A percentile compares a stretch with the other conserved stretches of the same genome.
These are phyloP conservation scores for Populus trichocarpa DNA, from an alignment of 441 rosid genomes.

Conservation along the genomic window DNA sequence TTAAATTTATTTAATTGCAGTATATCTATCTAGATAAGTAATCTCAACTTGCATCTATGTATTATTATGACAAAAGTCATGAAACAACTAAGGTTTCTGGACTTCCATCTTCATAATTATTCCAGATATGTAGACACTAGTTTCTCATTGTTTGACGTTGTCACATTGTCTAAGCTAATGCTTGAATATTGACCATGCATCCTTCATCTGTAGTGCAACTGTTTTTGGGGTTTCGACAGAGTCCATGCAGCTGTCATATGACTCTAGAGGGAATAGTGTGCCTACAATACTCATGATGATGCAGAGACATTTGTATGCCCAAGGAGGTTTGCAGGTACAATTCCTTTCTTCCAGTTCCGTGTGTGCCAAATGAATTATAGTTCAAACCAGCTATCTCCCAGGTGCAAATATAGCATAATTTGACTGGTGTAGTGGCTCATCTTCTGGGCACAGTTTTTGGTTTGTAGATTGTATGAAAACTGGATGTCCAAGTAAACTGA, in stretches of 20 bases:
- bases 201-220: conserved; percentile 50
- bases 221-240: conserved; percentile 92
- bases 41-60: not conserved
- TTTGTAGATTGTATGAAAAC: not conserved
- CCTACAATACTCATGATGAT: conserved; percentile 77
- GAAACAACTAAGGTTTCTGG: not conserved
- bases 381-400: not conserved
- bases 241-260: conserved; percentile 85
- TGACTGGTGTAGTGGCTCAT: not conserved
- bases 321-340: conserved; percentile 82
- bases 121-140: not conserved
- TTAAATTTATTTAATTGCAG: not conserved
- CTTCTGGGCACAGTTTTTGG: not conserved
- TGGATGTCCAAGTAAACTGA: not conserved
- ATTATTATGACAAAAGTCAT: not conserved
- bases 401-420: not conserved
- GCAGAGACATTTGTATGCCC: conserved; percentile 67
- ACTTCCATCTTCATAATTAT: not conserved
- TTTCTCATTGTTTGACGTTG: not conserved
- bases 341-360: not conserved
- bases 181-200: not conserved
- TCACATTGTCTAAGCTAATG: not conserved
- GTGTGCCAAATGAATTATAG: not conserved
- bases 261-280: conserved; percentile 77
- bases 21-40: not conserved